Conservation (phyloP, 345 rosid genomes). For the Moricandia arvensis region DNA sequence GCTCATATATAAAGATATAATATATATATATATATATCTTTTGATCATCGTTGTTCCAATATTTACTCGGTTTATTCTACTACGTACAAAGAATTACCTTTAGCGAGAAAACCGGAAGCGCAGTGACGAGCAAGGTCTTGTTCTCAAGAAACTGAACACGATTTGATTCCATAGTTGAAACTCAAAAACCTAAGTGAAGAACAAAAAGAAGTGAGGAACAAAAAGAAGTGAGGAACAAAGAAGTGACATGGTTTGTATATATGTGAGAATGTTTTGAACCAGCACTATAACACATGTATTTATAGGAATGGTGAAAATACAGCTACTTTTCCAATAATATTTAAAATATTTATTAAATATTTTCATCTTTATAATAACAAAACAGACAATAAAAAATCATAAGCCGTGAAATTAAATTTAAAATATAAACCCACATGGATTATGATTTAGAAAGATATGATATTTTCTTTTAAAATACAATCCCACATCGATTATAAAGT, state of each 20-base stretch:
- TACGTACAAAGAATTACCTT: background rate
- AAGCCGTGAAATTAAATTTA: background rate
- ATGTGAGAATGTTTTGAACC: no score
- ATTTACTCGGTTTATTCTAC: background rate
- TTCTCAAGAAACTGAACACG: conserved; percentile 3
- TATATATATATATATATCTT: no score
- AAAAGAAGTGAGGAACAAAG: background rate
- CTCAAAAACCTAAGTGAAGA: background rate
- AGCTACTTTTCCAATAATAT: background rate
- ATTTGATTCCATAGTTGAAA: background rate
- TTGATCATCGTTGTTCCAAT: background rate
- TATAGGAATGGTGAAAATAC: background rate
- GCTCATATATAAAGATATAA: background rate
- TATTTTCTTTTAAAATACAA: background rate
- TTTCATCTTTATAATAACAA: background rate
- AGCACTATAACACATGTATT: background rate
- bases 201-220: background rate
- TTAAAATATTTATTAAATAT: no score
- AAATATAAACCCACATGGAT: background rate
- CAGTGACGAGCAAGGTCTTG: background rate
- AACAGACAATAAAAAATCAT: background rate
- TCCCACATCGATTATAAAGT: background rate
- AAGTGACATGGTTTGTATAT: background rate
- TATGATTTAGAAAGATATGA: background rate
- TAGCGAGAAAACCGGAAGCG: conserved; percentile 2